Base-by-base conservation (phyloP, 1,139 yeast species). In the Blastobotrys petasosporus region DNA sequence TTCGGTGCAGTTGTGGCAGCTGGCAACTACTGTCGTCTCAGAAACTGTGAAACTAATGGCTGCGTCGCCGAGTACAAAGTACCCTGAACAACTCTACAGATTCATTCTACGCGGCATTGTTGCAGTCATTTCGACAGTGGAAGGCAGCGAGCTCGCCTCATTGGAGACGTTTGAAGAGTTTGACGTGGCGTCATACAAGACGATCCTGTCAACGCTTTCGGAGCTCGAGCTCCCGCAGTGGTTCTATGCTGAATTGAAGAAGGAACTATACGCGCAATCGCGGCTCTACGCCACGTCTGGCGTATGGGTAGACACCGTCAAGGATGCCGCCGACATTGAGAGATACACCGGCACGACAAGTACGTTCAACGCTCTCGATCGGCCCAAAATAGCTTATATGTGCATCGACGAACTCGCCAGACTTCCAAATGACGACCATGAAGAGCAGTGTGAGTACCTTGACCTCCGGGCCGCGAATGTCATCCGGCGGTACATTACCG, bases 401-500 rank as follows among this genome's bases (percentile, higher is more conserved):
- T 79, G 85, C 53, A 61, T 82, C 34, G 57, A 61, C 13, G 80
- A 78, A 50, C 61, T 82, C 7, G 51, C 54, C 7, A 42, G 57
- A 4, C 39, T 61, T 6, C 49, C 53, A 4, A 13, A 32, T 15
- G n/a, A 17, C 9, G 41, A 15, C 9, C 25, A 34, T 23, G 39
- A 35, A 1, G 41, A 37, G n/a, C 25, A 20, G 25, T 4, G 25
- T 20, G 33, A 20, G 35, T 63, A 74, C 20, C 62, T 79, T 33
- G 60, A 71, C 0, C 66, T 76, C 9, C 69, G 88, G 35, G 64
- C 72, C 8, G 74, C 79, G 0, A 66, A 79, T 48, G 71, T 75
- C 0, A 60, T 82, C 32, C 67, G 76, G 44, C 74, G 75, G 45
- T 77, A 72, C 50, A 64, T 79, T 7, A 71, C 78, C 2, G 81